These are phyloP conservation scores for Limtongia smithiae DNA, from an alignment of 805 yeast genomes.

Conservation along the genomic window DNA sequence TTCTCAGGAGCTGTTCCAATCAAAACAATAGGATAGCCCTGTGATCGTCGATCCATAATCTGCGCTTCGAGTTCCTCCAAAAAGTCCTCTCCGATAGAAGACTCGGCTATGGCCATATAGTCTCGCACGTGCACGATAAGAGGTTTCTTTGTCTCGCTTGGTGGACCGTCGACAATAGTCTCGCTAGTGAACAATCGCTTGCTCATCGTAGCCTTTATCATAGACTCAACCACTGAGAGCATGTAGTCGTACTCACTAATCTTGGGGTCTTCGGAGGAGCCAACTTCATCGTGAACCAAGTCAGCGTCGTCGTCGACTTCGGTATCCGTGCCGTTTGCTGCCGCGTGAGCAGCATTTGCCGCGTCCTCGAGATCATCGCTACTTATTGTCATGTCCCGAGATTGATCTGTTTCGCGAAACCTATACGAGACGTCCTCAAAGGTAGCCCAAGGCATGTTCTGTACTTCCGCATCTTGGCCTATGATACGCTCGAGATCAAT, in stretches of 20 bases:
- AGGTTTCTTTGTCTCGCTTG: too few relatives aligned
- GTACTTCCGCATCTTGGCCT: conserved; percentile 8
- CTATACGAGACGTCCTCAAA: background rate
- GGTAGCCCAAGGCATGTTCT: background rate
- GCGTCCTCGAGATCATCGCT: background rate
- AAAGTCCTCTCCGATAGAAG: conserved; percentile 13
- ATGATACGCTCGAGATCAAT: conserved; percentile 16
- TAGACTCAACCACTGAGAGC: background rate
- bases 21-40: conserved; percentile 10
- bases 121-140: conserved; percentile 19
- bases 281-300: background rate
- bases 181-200: background rate
- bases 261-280: background rate
- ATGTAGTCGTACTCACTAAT: background rate
- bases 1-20: conserved; percentile 17
- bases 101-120: conserved; percentile 8
- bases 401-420: background rate
- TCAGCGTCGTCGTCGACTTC: background rate
- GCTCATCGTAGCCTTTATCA: background rate
- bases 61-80: conserved; percentile 17
- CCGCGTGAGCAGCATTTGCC: background rate
- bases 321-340: background rate
- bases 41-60: conserved; percentile 5
- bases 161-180: background rate
- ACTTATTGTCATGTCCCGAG: background rate